Evolutionary conservation across 2,329 filamentous ascomycete species (phyloP).

Genomic region (Corynespora cassiicola): DNA sequence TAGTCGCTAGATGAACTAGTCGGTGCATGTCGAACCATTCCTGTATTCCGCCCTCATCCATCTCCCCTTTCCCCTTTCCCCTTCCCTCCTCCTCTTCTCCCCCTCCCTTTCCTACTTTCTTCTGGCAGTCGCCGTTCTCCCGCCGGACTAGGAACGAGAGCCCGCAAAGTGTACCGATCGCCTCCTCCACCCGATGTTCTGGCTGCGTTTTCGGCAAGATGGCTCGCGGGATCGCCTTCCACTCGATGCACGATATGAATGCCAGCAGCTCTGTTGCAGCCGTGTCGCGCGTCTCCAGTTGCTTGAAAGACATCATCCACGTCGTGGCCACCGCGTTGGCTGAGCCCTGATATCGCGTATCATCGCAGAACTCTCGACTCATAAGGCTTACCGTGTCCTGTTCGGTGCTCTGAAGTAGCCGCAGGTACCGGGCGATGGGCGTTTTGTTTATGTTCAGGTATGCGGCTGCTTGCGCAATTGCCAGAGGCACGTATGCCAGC

Average conservation of each 20-base stretch:
- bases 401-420: conserved; percentile 38
- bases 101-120: not conserved
- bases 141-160: conserved; percentile 12
- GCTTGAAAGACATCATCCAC: conserved; percentile 16
- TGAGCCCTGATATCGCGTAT: conserved; percentile 41
- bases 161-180: conserved; percentile 4
- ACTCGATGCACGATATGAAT: conserved; percentile 28
- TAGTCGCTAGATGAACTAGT: conserved; percentile 11
- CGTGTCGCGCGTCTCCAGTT: conserved; percentile 20
- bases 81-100: conserved; percentile 16
- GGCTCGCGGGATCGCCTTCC: conserved; percentile 18
- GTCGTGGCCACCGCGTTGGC: conserved; percentile 17
- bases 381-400: conserved; percentile 43
- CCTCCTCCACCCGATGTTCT: not conserved
- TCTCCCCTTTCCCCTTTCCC: too few species aligned
- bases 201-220: conserved; percentile 6
- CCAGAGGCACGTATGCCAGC: conserved; percentile 50
- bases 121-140: not conserved
- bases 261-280: conserved; percentile 45
- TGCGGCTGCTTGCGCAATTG: conserved; percentile 45
- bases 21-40: conserved; percentile 13
- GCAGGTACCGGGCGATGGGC: conserved; percentile 40
- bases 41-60: conserved; percentile 1
- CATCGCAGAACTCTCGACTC: conserved; percentile 48
- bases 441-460: conserved; percentile 45